Percentiles rank a stretch among this genome's conserved stretches.
Conservation (phyloP, 345 rosid species). For the Erucastrum elatum region DNA sequence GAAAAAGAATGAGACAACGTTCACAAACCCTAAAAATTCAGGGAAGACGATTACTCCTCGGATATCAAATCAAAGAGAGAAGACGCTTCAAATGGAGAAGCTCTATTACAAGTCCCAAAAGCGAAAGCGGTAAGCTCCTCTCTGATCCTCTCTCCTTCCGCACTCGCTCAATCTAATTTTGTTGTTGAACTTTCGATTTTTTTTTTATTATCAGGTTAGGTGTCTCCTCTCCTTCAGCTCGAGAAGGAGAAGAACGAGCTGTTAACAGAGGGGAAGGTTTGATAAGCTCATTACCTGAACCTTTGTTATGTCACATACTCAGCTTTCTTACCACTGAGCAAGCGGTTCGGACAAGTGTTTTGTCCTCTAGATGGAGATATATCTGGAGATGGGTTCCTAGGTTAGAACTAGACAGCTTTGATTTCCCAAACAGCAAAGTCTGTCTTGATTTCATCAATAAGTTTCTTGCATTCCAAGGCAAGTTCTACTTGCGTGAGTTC, state of each 20-base stretch:
- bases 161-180: not conserved
- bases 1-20: no score
- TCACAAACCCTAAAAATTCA: not conserved
- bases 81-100: not conserved
- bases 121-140: not conserved
- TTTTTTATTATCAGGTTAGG: not conserved
- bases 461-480: not conserved
- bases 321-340: not conserved
- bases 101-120: not conserved
- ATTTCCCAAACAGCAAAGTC: not conserved
- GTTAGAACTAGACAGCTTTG: not conserved
- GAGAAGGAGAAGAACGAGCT: not conserved
- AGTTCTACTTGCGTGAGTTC: not conserved
- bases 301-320: not conserved
- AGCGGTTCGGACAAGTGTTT: not conserved
- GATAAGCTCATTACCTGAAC: constrained; percentile 3
- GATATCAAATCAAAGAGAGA: not conserved
- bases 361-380: not conserved
- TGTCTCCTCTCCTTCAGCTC: not conserved
- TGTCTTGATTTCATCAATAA: not conserved
- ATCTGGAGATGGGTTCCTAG: constrained; percentile 4
- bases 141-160: not conserved
- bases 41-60: constrained; percentile 14
- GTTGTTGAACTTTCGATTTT: not conserved
- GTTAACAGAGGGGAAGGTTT: not conserved